Evolutionary conservation across 1,284 basidiomycete species (phyloP), one percentile per base, ranked within the genome.

Genomic region (Fistulinella staudtii): DNA sequence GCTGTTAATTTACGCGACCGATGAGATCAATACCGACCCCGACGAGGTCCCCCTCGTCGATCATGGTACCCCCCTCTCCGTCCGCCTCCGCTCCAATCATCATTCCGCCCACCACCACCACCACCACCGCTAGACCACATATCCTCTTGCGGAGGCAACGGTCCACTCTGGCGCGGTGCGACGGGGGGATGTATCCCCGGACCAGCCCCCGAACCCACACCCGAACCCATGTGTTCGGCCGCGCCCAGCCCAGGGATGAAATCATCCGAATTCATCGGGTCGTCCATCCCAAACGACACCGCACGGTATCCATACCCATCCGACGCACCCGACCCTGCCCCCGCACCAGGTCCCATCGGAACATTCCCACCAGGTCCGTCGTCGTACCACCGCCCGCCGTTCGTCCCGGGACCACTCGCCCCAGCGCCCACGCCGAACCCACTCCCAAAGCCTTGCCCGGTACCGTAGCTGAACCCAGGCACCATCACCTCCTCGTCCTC

Each of bases 401-500:
- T 73, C 68, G 9, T 73, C 70, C 50, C 68, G 68, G 20, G 64
- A 0, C 52, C 50, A 24, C 56, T 54, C 56, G 0, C 22, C 41
- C 34, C 20, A 35, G 47, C 25, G 38, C 33, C 29, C 3, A 30
- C 33, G 43, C 57, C 36, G 3, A 43, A 40, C 11, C 56, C 41
- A 4, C 40, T 22, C 3, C 52, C 43, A 22, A 52, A 30, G 36
- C 59, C 43, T 0, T 54, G 57, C 14, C 56, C 63, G 27, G 11
- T 14, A 2, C 57, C 64, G 43, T 66, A 69, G 28, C 73, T 73
- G 43, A 82, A 77, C 8, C 83, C 82, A 36, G 82, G 83, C 1
- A 83, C 77, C 71, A 83, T 78, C 53, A 67, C 74, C 24, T 82
- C 85, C 35, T 84, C 79, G n/a, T 89, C 87, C 4, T 82, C 82